Conservation (phyloP, 129 eudicot species). For the Flaveria trinervia region DNA sequence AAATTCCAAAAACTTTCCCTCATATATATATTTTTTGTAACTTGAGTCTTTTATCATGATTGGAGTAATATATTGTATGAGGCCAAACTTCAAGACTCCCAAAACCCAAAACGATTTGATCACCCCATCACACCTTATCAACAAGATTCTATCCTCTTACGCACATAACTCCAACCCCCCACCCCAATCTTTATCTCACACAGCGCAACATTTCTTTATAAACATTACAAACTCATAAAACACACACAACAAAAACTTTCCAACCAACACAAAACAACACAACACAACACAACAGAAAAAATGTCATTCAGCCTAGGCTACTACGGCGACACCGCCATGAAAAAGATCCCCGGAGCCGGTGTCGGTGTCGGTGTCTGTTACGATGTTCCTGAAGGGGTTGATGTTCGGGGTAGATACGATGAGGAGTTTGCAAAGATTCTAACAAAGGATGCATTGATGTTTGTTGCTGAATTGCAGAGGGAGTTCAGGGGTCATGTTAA, state of each 20-base stretch:
- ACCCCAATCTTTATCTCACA: conserved; percentile 31
- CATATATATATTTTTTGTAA: too few relatives aligned
- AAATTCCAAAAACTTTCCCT: too few relatives aligned
- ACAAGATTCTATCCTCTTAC: conserved; percentile 33
- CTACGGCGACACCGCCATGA: conserved; percentile 36
- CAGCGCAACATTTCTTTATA: conserved; percentile 23
- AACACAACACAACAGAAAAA: conserved; percentile 1
- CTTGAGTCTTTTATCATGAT: too few relatives aligned
- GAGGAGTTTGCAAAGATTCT: conserved; percentile 64
- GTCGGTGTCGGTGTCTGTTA: conserved; percentile 32
- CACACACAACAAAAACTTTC: not conserved
- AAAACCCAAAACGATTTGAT: conserved; percentile 34
- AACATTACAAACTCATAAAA: conserved; percentile 2
- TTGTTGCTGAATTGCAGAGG: conserved; percentile 76
- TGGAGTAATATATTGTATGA: not conserved
- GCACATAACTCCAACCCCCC: conserved; percentile 37
- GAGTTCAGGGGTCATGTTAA: conserved; percentile 72
- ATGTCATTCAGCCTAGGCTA: conserved; percentile 40
- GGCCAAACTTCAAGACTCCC: conserved; percentile 41
- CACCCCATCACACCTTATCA: conserved; percentile 36
- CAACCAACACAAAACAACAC: not conserved
- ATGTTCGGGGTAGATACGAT: conserved; percentile 70
- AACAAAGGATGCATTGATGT: conserved; percentile 70
- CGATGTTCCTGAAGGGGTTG: conserved; percentile 86
- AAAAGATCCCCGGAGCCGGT: conserved; percentile 24